Base-by-base conservation (phyloP, 768 basidiomycete genomes). In the Boletus rufocinnamomeus region DNA sequence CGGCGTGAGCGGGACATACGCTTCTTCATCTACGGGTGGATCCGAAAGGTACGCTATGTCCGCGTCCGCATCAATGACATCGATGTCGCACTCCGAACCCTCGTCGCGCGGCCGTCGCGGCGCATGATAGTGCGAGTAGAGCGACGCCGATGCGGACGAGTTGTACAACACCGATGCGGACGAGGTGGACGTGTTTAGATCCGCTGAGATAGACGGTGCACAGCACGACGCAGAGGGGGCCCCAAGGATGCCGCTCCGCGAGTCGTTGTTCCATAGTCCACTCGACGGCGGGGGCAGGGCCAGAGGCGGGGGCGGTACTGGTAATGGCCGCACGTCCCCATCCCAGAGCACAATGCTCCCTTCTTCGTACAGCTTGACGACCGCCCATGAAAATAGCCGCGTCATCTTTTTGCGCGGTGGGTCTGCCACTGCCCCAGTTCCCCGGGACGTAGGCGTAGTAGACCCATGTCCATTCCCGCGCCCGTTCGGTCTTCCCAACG, bases 261-360 rank as follows among this genome's bases (percentile, higher is more conserved):
- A 47, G 21, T 58, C 58, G 53, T 65, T 61, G 48, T 79, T 84
- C 88, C 88, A 90, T 34, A 88, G 65, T 10, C 67, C 65, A 32
- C 75, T 64, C 11, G 56, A 58, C 0, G 50, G 58, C 1, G 7
- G 47, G 11, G 27, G 58, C 1, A n/a, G 19, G 30, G 32, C 14
- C 14, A 28, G 21, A 30, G 30, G 27, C 8, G 51, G n/a, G 14
- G 67, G 65, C 2, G 57, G 69, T 38, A 32, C 57, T 0, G 73
- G 73, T 53, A 72, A 69, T 2, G 76, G 67, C 11, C 78, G 76
- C 16, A 76, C 74, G 4, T 86, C 83, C 0, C 88, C 88, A 57
- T 89, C 85, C 85, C 88, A 90, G 4, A 89, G 70, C 1, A 91
- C 77, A 57, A 92, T 84, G 55, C 81, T 83, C n/a, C 91, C 91